Evolutionary conservation across 768 basidiomycete genomes (phyloP).

Genomic region (Hericium rajendrae): DNA sequence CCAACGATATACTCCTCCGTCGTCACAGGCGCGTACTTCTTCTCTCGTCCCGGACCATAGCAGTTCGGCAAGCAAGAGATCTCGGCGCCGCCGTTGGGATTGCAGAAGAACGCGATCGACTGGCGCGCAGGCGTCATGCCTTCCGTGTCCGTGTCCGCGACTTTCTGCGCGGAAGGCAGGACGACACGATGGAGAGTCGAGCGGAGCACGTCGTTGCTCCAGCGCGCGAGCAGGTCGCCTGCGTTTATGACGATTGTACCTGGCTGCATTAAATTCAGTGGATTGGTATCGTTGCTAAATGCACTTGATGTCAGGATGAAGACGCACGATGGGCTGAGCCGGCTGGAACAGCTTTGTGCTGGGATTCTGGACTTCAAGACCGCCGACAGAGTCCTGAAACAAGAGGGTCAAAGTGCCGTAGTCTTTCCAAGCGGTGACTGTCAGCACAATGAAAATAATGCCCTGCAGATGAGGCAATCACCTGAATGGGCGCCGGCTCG

Average conservation of each 20-base stretch:
- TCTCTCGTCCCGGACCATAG: slow-evolving; percentile 35
- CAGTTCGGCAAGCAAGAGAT: slow-evolving; percentile 68
- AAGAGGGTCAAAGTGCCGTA: slow-evolving; percentile 76
- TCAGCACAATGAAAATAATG: not conserved
- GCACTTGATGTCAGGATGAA: not conserved
- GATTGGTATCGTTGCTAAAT: not conserved
- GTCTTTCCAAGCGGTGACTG: slow-evolving; percentile 29
- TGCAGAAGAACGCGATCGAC: slow-evolving; percentile 84
- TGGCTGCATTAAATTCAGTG: slow-evolving; percentile 34
- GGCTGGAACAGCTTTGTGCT: slow-evolving; percentile 63
- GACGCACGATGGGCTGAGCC: slow-evolving; percentile 64
- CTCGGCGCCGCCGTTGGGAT: slow-evolving; percentile 59
- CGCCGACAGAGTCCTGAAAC: slow-evolving; percentile 80
- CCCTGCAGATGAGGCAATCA: slow-evolving; percentile 13
- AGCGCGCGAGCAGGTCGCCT: slow-evolving; percentile 71
- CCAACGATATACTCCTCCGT: slow-evolving; percentile 73
- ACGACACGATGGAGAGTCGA: slow-evolving; percentile 82
- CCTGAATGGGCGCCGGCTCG: slow-evolving; percentile 80
- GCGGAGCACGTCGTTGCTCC: slow-evolving; percentile 73
- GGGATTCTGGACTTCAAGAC: slow-evolving; percentile 74
- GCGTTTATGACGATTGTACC: slow-evolving; percentile 78
- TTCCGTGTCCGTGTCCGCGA: slow-evolving; percentile 39
- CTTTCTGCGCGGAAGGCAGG: slow-evolving; percentile 46
- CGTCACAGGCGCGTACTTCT: slow-evolving; percentile 63
- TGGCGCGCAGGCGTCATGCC: slow-evolving; percentile 57